Base-by-base conservation (phyloP, 805 yeast species). In the Hanseniaspora occidentalis region DNA sequence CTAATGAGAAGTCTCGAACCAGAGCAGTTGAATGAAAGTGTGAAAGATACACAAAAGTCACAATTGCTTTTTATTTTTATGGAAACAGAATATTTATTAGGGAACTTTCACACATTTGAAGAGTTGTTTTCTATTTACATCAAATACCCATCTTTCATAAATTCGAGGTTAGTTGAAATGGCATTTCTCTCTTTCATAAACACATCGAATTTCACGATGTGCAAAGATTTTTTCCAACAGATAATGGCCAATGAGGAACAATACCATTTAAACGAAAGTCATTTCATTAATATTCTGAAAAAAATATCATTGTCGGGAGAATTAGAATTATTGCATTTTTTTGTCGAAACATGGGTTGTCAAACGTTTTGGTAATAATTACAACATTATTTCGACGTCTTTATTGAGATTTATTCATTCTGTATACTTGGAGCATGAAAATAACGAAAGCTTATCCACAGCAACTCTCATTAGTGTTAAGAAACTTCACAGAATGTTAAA, bases 181-280 rank as follows among this genome's bases (percentile, higher is more conserved):
- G 61, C 61, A 1, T 44, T 58, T 19, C 46, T 48, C 27, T 47
- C 61, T 3, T 52, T 57, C 36, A 43, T 55, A 11, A 48, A 47
- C 38, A 53, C 50, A 40, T 49, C 49, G 20, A 55, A 57, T 40
- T 36, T 49, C 22, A 53, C 50, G 27, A 39, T 56, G 18, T 58
- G 58, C 14, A 54, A 51, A 39, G 60, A 57, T 39, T 57, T 58
- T 43, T 58, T 48, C 40, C 45, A 47, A 1, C 58, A 58, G 31
- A 47, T 53, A 6, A 37, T 57, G 37, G 47, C 50, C 13, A 53
- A 54, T 43, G 53, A 51, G 26, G 59, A 57, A 22, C 51, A 52
- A 0, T 58, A 57, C 33, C 56, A 54, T 1, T 34, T 58, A 16
- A 42, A 47, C 3, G 31, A 44, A 9, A 35, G 31, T 3, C 51